These are phyloP conservation scores for Aspergillus pseudonomiae DNA, from an alignment of 2,329 filamentous ascomycete species.

Conservation along the genomic window DNA sequence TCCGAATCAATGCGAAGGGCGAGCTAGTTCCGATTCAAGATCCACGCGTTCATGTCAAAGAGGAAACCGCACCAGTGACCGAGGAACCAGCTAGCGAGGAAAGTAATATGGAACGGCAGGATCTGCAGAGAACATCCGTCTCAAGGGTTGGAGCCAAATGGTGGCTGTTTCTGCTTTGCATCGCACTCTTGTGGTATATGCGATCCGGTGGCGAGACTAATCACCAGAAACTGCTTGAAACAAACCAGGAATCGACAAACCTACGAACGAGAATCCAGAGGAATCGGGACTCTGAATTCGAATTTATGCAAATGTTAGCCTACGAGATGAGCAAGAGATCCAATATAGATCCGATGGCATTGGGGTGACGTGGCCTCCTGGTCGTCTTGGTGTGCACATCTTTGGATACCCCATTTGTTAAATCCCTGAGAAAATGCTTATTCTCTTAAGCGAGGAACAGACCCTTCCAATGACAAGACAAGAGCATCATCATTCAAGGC, in stretches of 20 bases:
- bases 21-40: neutral
- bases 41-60: neutral
- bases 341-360: neutral
- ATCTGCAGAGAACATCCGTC: neutral
- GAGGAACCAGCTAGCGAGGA: neutral
- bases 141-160: neutral
- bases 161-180: neutral
- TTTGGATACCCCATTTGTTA: no score
- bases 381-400: neutral
- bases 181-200: neutral
- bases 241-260: neutral
- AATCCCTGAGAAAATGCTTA: neutral
- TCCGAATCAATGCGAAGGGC: neutral
- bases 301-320: neutral
- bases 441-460: neutral
- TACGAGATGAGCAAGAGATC: slow-evolving; percentile 1
- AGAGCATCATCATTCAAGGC: neutral
- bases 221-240: neutral
- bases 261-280: neutral
- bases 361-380: neutral
- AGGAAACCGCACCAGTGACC: neutral
- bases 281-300: neutral
- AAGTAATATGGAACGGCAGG: neutral
- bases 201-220: neutral
- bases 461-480: neutral